Percentiles rank a stretch among this genome's conserved stretches.
Conservation (phyloP, 139 green algal species). For the Marvania coccoides region DNA sequence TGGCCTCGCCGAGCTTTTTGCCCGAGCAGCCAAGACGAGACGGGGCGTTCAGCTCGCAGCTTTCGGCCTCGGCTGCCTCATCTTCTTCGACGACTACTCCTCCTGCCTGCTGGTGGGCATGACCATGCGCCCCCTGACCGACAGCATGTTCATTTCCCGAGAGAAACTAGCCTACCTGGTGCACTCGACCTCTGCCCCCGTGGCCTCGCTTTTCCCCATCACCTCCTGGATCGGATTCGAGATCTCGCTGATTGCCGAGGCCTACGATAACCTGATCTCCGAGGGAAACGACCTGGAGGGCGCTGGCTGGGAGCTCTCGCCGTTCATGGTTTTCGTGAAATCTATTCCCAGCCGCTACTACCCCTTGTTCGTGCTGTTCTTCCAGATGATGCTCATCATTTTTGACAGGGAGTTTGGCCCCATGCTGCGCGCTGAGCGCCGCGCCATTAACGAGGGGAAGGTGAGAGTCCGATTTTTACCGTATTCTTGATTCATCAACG, state of each 20-base stretch:
- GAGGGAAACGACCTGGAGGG: conserved; percentile 1
- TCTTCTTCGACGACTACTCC: conserved; percentile 20
- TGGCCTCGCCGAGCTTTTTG: conserved; percentile 8
- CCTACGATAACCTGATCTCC: neutral
- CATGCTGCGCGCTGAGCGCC: conserved; percentile 13
- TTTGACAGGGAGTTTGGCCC: conserved; percentile 9
- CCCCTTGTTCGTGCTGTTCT: conserved; percentile 9
- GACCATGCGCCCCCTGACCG: conserved; percentile 12
- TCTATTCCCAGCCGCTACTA: conserved; percentile 13
- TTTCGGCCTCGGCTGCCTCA: conserved; percentile 3
- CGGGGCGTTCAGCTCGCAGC: neutral
- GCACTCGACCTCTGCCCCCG: conserved; percentile 9
- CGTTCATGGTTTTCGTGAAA: conserved; percentile 9
- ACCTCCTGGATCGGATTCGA: conserved; percentile 22
- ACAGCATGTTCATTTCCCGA: conserved; percentile 11
- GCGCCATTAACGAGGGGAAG: conserved; percentile 4
- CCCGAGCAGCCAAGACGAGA: conserved; percentile 3
- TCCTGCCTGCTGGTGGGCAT: conserved; percentile 6
- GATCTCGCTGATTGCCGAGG: conserved; percentile 1
- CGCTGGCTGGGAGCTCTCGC: conserved; percentile 3
- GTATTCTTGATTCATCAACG: too few relatives aligned
- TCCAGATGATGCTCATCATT: conserved; percentile 18
- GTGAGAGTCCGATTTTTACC: neutral
- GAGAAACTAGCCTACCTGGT: conserved; percentile 18
- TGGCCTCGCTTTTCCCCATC: conserved; percentile 18